Evolutionary conservation across 768 basidiomycete species (phyloP).

Genomic region (Rhodotorula babjevae): DNA sequence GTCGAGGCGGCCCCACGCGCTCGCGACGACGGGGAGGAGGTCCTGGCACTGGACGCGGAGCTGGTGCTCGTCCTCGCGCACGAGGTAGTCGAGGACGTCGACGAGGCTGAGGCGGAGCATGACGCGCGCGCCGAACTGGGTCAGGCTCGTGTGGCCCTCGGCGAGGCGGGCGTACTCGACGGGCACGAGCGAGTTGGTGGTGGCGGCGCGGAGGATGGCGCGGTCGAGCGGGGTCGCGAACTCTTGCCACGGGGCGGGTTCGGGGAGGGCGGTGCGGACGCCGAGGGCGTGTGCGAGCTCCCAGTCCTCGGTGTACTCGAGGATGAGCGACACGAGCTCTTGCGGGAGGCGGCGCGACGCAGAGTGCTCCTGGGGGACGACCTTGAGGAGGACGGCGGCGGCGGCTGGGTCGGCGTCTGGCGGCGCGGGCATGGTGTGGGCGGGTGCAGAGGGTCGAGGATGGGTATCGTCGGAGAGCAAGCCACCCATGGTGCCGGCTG

Average conservation of each 20-base stretch:
- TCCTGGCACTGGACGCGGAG: constrained; percentile 14
- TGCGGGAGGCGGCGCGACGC: constrained; percentile 31
- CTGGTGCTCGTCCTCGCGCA: constrained; percentile 54
- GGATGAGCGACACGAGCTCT: constrained; percentile 36
- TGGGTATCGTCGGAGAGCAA: too few relatives aligned
- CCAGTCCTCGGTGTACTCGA: constrained; percentile 56
- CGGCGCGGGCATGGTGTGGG: not conserved
- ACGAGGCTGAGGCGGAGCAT: constrained; percentile 71
- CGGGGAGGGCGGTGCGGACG: constrained; percentile 63
- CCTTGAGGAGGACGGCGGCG: not conserved
- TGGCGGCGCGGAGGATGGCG: constrained; percentile 58
- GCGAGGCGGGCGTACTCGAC: constrained; percentile 57
- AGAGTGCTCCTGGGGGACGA: not conserved
- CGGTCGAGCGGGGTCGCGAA: constrained; percentile 65
- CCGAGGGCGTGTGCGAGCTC: constrained; percentile 73
- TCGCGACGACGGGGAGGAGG: constrained; percentile 70
- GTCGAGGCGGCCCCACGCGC: constrained; percentile 63
- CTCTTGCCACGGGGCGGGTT: constrained; percentile 62
- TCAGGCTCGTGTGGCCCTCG: constrained; percentile 59
- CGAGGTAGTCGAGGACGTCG: constrained; percentile 63
- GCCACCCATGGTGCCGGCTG: too few relatives aligned
- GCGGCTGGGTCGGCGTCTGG: not conserved
- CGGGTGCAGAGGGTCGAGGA: too few relatives aligned
- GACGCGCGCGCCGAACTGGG: constrained; percentile 63
- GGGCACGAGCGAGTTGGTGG: constrained; percentile 56